Evolutionary conservation across 441 rosid species (phyloP).

Genomic region (Erodium texanum): DNA sequence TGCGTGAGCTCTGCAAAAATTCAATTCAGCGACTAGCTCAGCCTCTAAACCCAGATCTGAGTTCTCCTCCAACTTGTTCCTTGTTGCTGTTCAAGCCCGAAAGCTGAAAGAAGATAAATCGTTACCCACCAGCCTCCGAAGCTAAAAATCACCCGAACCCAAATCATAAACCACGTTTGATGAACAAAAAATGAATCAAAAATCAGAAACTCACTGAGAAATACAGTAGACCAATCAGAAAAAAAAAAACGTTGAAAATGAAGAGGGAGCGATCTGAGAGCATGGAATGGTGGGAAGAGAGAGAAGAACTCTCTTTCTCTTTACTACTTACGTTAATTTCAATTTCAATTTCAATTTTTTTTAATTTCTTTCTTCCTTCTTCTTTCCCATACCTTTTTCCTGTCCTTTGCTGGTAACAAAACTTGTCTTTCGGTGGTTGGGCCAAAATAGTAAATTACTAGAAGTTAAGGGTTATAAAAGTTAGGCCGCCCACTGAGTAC

Average conservation of each 20-base stretch:
- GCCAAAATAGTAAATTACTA: neutral
- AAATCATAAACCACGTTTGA: neutral
- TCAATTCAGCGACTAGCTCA: neutral
- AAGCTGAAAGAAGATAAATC: neutral
- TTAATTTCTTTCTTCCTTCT: neutral
- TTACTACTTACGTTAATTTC: neutral
- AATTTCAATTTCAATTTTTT: no score
- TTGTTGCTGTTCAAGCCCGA: neutral
- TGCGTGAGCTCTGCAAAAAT: neutral
- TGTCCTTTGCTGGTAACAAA: neutral
- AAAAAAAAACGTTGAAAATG: neutral
- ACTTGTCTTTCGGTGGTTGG: neutral
- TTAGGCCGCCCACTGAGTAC: neutral
- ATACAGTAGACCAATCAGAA: neutral
- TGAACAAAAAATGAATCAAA: neutral
- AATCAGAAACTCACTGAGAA: neutral
- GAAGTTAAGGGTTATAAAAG: neutral
- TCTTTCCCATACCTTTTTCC: neutral
- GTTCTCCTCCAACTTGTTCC: neutral
- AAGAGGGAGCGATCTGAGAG: neutral
- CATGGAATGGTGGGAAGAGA: neutral
- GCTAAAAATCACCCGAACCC: slow-evolving; percentile 1
- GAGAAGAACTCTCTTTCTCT: neutral
- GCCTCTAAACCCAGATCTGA: slow-evolving; percentile 2
- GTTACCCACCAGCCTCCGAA: neutral